phyloP scores from a whole-genome alignment of 331 rosid species.

The Pyrus hybrid region DNA sequence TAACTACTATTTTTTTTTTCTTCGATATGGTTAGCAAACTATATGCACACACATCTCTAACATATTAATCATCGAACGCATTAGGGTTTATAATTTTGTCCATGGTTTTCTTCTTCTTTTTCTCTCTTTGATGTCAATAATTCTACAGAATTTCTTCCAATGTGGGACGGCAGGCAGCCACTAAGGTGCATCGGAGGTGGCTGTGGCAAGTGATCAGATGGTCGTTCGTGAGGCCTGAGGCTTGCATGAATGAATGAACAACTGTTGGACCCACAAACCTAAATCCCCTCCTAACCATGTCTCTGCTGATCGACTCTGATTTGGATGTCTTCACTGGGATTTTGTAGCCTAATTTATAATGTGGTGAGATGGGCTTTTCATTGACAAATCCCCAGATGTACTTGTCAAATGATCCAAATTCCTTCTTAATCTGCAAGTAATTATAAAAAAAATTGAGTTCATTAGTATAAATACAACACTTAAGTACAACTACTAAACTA shows the following conservation, averaged over 20 bases:
- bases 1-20: background rate
- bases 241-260: conserved; percentile 92
- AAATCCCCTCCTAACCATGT: conserved; percentile 82
- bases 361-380: conserved; percentile 70
- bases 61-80: background rate
- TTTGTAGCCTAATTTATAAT: conserved; percentile 80
- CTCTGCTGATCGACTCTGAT: conserved; percentile 91
- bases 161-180: conserved; percentile 24
- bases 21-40: conserved; percentile 42
- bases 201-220: conserved; percentile 81
- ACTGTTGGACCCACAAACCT: conserved; percentile 92
- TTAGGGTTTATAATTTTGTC: background rate
- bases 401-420: conserved; percentile 71
- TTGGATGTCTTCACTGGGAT: conserved; percentile 96
- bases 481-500: background rate
- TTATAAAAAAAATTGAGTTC: background rate
- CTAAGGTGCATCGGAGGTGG: conserved; percentile 70
- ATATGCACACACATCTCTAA: conserved; percentile 25
- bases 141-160: conserved; percentile 2
- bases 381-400: conserved; percentile 90
- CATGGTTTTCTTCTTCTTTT: background rate
- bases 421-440: conserved; percentile 52
- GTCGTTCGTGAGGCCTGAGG: conserved; percentile 89
- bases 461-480: background rate
- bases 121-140: conserved; percentile 4